Percentiles rank a stretch among this genome's conserved stretches.
Evolutionary conservation across 768 basidiomycete genomes (phyloP).

Genomic region (Tulasnella sp.): DNA sequence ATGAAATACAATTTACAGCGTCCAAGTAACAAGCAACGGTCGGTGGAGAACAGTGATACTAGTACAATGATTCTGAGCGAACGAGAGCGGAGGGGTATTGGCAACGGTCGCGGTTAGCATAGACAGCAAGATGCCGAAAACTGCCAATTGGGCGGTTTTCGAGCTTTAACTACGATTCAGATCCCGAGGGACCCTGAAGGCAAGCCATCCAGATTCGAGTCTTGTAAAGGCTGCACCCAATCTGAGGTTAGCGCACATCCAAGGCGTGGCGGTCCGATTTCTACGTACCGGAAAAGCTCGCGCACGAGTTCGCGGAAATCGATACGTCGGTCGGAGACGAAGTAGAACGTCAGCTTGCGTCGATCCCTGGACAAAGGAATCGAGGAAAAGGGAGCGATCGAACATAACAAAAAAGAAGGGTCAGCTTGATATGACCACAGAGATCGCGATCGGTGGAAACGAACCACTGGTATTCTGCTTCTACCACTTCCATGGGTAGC

Average conservation of each 20-base stretch:
- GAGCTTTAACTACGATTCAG: conserved; percentile 15
- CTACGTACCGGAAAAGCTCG: conserved; percentile 76
- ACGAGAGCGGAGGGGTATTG: background rate
- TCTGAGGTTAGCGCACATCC: conserved; percentile 9
- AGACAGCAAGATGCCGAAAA: background rate
- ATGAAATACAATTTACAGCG: background rate
- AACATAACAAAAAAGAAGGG: background rate
- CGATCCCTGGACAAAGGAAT: conserved; percentile 57
- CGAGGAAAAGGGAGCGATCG: background rate
- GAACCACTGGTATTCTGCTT: conserved; percentile 97
- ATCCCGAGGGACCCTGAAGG: conserved; percentile 19
- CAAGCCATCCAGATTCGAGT: conserved; percentile 95
- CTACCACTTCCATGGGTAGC: conserved; percentile 95
- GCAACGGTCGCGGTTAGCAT: background rate
- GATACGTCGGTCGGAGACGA: conserved; percentile 88
- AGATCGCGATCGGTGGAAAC: conserved; percentile 22
- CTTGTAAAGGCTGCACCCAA: conserved; percentile 62
- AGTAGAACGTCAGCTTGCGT: conserved; percentile 97
- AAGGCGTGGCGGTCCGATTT: background rate
- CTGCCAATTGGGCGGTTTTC: background rate
- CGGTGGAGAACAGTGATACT: background rate
- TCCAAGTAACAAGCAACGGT: background rate
- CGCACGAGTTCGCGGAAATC: conserved; percentile 94
- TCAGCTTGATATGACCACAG: background rate
- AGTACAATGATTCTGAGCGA: background rate